Conservation (phyloP, 1,284 basidiomycete species). For the Sutorius eximius region DNA sequence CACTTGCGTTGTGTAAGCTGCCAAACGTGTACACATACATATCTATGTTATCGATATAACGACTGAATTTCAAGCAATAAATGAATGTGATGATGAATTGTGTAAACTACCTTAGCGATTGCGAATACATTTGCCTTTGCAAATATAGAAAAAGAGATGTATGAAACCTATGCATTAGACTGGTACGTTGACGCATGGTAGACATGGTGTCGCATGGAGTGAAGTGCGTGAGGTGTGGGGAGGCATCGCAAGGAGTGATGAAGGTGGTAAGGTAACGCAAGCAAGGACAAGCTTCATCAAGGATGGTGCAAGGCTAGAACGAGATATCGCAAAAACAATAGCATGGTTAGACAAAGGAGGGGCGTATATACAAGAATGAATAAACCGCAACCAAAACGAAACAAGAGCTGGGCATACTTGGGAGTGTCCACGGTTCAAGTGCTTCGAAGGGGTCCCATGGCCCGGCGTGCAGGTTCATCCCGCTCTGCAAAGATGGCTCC, state of each 20-base stretch:
- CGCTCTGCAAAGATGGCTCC: constrained; percentile 30
- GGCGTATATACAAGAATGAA: constrained; percentile 9
- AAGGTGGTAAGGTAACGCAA: background rate
- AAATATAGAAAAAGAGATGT: background rate
- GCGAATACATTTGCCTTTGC: constrained; percentile 5
- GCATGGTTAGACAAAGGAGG: constrained; percentile 1
- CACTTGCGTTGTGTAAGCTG: too few relatives aligned
- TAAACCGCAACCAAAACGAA: background rate
- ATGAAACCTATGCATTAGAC: constrained; percentile 8
- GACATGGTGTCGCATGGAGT: constrained; percentile 13
- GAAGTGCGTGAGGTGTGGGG: background rate
- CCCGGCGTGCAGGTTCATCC: constrained; percentile 32
- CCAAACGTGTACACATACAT: background rate
- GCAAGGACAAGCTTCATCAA: constrained; percentile 8
- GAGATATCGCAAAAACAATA: constrained; percentile 17
- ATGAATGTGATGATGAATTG: constrained; percentile 5
- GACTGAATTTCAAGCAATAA: constrained; percentile 8
- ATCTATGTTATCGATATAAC: background rate
- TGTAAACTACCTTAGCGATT: constrained; percentile 8
- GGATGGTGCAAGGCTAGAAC: constrained; percentile 1
- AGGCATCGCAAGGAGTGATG: constrained; percentile 6
- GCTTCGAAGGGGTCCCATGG: constrained; percentile 30
- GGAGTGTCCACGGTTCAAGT: constrained; percentile 5
- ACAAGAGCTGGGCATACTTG: background rate
- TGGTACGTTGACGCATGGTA: background rate